Evolutionary conservation across 176 grass and related monocot genomes (phyloP).

Genomic region (Zizania latifolia): DNA sequence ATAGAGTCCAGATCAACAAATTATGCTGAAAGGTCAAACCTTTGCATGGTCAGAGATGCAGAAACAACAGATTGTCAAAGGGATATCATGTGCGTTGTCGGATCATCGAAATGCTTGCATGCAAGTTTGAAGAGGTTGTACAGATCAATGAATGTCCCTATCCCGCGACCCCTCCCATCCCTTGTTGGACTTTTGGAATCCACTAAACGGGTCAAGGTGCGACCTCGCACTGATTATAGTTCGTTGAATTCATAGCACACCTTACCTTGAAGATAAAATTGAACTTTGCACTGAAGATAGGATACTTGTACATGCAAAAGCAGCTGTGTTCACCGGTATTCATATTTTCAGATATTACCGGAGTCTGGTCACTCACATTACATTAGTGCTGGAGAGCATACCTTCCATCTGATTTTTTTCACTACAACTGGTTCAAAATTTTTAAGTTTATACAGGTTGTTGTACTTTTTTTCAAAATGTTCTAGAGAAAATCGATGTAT

Average conservation of each 20-base stretch:
- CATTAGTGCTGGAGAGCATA: not conserved
- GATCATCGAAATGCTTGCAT: slow-evolving; percentile 57
- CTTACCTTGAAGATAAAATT: slow-evolving; percentile 34
- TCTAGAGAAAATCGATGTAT: slow-evolving; percentile 22
- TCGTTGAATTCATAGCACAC: slow-evolving; percentile 36
- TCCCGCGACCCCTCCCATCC: slow-evolving; percentile 69
- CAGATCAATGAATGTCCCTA: slow-evolving; percentile 77
- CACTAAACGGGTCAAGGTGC: slow-evolving; percentile 57
- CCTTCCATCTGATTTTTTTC: no score
- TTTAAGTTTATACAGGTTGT: not conserved
- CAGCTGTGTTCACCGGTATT: not conserved
- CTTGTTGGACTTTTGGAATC: slow-evolving; percentile 54
- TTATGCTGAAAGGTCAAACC: not conserved
- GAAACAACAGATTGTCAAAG: slow-evolving; percentile 4
- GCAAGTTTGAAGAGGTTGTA: slow-evolving; percentile 79
- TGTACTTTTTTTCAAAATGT: slow-evolving; percentile 3
- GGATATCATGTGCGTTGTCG: slow-evolving; percentile 27
- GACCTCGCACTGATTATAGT: slow-evolving; percentile 22
- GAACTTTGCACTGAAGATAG: not conserved
- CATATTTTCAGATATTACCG: not conserved
- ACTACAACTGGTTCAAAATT: no score
- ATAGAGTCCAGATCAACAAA: not conserved
- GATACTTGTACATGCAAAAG: slow-evolving; percentile 4
- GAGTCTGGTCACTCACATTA: not conserved
- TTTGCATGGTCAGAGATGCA: slow-evolving; percentile 16